phyloP scores from a whole-genome alignment of 2,329 filamentous ascomycete genomes.

The Alternaria postmessia region DNA sequence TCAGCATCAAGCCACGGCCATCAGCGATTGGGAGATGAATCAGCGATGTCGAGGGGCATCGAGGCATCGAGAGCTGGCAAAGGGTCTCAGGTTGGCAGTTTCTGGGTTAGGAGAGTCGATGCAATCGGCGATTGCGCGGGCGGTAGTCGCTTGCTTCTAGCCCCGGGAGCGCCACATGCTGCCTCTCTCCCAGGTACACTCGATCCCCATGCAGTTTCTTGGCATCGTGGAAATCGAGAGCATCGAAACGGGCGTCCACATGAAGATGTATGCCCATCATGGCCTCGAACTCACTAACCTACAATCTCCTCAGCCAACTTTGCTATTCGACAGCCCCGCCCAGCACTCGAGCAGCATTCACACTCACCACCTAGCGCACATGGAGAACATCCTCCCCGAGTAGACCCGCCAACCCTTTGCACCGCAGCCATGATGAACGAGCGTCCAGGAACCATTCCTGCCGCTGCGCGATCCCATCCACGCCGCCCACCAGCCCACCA shows the following conservation, averaged over 20 bases:
- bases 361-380: slow-evolving; percentile 14
- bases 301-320: no score
- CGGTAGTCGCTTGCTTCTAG: background rate
- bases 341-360: no score
- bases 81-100: background rate
- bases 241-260: slow-evolving; percentile 19
- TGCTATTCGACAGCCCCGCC: no score
- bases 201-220: slow-evolving; percentile 27
- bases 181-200: slow-evolving; percentile 4
- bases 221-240: slow-evolving; percentile 26
- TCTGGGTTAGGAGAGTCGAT: no score
- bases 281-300: slow-evolving; percentile 7
- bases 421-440: slow-evolving; percentile 32
- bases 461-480: slow-evolving; percentile 36
- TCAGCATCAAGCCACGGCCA: background rate
- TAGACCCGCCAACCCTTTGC: slow-evolving; percentile 12
- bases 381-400: slow-evolving; percentile 23
- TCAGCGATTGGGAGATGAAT: slow-evolving; percentile 4
- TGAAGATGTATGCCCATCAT: slow-evolving; percentile 26
- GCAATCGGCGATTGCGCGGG: slow-evolving; percentile 30
- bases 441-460: slow-evolving; percentile 28
- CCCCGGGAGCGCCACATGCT: slow-evolving; percentile 9
- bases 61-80: background rate
- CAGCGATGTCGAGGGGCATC: slow-evolving; percentile 8
- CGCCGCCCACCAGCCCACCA: slow-evolving; percentile 55